Evolutionary conservation across 2,329 filamentous ascomycete species (phyloP).

Genomic region (Cytospora mali): DNA sequence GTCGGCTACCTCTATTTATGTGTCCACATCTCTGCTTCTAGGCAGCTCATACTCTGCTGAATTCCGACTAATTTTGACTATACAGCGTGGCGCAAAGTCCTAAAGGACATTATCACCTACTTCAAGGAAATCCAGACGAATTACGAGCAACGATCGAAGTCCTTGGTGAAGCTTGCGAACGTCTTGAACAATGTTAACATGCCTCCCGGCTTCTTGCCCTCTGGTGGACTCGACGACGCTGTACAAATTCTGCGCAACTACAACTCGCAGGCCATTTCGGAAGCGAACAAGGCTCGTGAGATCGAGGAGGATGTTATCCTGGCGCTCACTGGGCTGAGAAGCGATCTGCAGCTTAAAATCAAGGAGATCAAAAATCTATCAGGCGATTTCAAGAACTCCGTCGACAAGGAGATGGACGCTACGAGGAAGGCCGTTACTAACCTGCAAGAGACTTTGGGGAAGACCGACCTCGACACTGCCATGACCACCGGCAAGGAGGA

Average conservation of each 20-base stretch:
- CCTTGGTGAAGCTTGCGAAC: constrained; percentile 79
- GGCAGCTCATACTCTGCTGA: neutral
- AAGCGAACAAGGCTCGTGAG: constrained; percentile 85
- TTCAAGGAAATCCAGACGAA: constrained; percentile 89
- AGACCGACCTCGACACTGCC: constrained; percentile 76
- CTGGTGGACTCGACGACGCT: constrained; percentile 86
- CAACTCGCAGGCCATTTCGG: constrained; percentile 77
- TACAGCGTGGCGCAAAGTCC: constrained; percentile 87
- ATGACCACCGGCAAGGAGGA: constrained; percentile 83
- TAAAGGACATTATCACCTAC: constrained; percentile 92
- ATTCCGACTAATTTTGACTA: constrained; percentile 2
- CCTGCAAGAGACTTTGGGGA: constrained; percentile 79
- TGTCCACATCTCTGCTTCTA: neutral
- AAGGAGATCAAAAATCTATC: constrained; percentile 96
- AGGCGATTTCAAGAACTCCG: constrained; percentile 94
- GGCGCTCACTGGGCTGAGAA: constrained; percentile 81
- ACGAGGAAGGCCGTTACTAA: constrained; percentile 78
- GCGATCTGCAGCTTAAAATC: constrained; percentile 91
- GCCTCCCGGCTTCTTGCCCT: constrained; percentile 74
- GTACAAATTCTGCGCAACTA: constrained; percentile 78
- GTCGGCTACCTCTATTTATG: constrained; percentile 32
- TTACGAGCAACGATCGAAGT: constrained; percentile 84
- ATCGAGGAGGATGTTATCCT: constrained; percentile 91
- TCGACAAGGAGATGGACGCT: constrained; percentile 89
- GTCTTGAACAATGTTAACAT: constrained; percentile 78